Evolutionary conservation across 441 rosid species (phyloP).

Genomic region (Populus hybrid): DNA sequence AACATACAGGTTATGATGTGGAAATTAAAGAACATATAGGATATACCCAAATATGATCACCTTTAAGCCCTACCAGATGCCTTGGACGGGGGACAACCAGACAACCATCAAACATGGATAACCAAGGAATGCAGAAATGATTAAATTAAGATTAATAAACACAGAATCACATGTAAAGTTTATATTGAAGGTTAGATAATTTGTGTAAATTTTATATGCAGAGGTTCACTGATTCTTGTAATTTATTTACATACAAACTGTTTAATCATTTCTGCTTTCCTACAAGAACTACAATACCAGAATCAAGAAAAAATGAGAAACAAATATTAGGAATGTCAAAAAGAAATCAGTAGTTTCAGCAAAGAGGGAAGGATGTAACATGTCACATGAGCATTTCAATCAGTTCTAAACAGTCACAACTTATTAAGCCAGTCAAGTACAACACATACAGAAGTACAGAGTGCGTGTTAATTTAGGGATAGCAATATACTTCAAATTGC

Average conservation of each 20-base stretch:
- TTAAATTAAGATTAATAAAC: background rate
- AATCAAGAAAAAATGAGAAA: no score
- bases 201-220: background rate
- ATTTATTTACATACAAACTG: background rate
- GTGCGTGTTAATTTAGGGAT: background rate
- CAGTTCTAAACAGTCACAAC: background rate
- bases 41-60: background rate
- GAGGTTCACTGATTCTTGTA: background rate
- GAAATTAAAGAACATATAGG: background rate
- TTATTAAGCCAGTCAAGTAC: background rate
- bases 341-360: background rate
- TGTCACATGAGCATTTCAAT: background rate
- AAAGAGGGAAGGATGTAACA: no score
- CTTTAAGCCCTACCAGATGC: background rate
- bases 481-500: background rate
- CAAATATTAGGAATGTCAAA: background rate
- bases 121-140: background rate
- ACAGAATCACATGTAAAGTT: background rate
- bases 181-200: background rate
- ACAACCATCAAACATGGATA: background rate
- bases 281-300: background rate
- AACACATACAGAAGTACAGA: background rate
- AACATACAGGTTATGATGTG: background rate
- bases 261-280: background rate
- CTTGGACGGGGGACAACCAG: no score